These are phyloP conservation scores for Annulohypoxylon nitens DNA, from an alignment of 495 filamentous ascomycete genomes.

Conservation along the genomic window DNA sequence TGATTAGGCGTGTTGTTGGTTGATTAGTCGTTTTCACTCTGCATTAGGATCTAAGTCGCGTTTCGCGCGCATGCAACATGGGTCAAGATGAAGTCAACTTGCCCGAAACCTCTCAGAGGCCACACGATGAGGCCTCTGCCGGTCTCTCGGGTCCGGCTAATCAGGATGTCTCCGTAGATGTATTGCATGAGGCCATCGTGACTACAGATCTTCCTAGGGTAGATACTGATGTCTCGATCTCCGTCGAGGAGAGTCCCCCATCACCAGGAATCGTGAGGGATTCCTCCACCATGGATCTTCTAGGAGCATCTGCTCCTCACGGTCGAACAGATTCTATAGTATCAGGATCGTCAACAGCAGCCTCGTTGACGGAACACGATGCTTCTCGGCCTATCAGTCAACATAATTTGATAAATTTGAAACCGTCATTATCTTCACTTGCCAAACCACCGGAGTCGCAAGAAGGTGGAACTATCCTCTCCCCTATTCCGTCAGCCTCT, in stretches of 20 bases:
- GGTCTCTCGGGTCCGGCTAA: conserved; percentile 35
- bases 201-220: conserved; percentile 35
- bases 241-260: conserved; percentile 37
- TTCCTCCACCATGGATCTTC: conserved; percentile 40
- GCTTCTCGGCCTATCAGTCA: conserved; percentile 11
- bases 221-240: conserved; percentile 33
- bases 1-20: conserved; percentile 10
- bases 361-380: conserved; percentile 34
- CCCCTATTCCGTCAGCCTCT: conserved; percentile 46
- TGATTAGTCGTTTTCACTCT: background rate
- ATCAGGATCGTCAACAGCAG: conserved; percentile 37
- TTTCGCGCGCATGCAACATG: conserved; percentile 38
- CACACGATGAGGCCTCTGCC: conserved; percentile 29
- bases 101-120: conserved; percentile 29
- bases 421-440: conserved; percentile 41
- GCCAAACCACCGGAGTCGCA: conserved; percentile 38
- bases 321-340: conserved; percentile 43
- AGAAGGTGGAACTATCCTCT: conserved; percentile 33
- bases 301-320: conserved; percentile 44
- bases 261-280: conserved; percentile 31
- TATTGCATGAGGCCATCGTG: conserved; percentile 28
- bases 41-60: conserved; percentile 18
- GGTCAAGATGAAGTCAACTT: conserved; percentile 35
- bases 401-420: conserved; percentile 40
- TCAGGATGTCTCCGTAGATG: conserved; percentile 31